Conservation (phyloP, 1,284 basidiomycete species). For the Fomitopsis schrenkii region DNA sequence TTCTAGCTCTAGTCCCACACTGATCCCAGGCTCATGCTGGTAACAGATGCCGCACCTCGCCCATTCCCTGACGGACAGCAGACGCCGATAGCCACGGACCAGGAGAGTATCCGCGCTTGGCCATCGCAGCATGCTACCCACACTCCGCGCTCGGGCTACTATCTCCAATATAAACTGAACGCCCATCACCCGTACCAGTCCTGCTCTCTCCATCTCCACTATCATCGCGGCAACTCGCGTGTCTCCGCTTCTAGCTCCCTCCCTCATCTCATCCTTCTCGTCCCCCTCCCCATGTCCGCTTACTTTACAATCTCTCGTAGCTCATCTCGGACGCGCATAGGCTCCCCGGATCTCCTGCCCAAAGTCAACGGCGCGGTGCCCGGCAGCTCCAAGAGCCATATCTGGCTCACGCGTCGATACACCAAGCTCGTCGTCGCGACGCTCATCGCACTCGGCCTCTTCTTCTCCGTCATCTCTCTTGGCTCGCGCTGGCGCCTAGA, state of each 20-base stretch:
- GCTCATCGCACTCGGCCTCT: background rate
- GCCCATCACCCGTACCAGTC: background rate
- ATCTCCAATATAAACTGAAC: background rate
- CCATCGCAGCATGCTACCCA: background rate
- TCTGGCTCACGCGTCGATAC: conserved; percentile 3
- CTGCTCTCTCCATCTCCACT: background rate
- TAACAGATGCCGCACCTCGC: background rate
- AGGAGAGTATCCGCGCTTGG: background rate
- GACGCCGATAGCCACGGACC: background rate
- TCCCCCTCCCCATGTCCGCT: background rate
- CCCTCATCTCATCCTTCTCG: background rate
- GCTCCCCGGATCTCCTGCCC: background rate
- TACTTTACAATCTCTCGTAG: background rate
- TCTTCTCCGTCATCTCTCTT: background rate
- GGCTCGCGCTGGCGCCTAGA: background rate
- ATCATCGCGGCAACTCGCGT: background rate
- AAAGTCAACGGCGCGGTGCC: conserved; percentile 15
- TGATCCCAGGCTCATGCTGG: background rate
- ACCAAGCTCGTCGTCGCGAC: background rate
- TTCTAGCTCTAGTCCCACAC: background rate
- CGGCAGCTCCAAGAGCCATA: background rate
- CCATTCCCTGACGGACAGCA: background rate
- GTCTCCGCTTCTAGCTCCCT: background rate
- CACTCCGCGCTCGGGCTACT: background rate
- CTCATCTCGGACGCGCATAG: background rate